phyloP scores from a whole-genome alignment of 192 early-diverging fungal species.

The Coemansia sp. region DNA sequence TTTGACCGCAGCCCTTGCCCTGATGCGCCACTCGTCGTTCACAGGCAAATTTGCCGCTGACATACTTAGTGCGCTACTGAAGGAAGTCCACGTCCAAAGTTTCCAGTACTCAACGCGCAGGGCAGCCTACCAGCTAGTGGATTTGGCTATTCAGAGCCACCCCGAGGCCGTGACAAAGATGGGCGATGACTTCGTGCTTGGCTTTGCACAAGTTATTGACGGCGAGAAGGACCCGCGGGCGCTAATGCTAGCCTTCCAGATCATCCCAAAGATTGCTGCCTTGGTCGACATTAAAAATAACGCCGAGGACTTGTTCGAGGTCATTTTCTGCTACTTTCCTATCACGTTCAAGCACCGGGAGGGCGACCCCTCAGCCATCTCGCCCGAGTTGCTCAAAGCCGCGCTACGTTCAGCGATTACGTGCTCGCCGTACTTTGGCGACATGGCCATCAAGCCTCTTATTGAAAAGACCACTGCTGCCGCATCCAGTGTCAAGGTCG shows the following conservation, averaged over 20 bases:
- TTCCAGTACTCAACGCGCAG: conserved; percentile 86
- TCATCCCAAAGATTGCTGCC: conserved; percentile 69
- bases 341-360: conserved; percentile 97
- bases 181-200: conserved; percentile 74
- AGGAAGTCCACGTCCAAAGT: conserved; percentile 86
- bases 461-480: conserved; percentile 90
- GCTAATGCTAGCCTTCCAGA: conserved; percentile 83
- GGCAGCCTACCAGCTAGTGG: conserved; percentile 73
- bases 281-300: conserved; percentile 80
- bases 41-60: conserved; percentile 60
- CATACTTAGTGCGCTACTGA: conserved; percentile 64
- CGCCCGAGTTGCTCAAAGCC: conserved; percentile 87
- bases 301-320: conserved; percentile 93
- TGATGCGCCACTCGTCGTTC: conserved; percentile 66
- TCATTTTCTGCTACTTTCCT: conserved; percentile 99
- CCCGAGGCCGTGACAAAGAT: conserved; percentile 64
- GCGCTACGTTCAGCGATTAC: conserved; percentile 79
- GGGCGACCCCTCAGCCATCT: conserved; percentile 94
- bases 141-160: conserved; percentile 62
- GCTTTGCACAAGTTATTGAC: conserved; percentile 88
- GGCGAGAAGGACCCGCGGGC: conserved; percentile 99
- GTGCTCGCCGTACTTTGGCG: conserved; percentile 76
- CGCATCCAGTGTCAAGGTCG: conserved; percentile 89
- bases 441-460: conserved; percentile 83
- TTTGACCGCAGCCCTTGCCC: conserved; percentile 64